These are phyloP conservation scores for Melaleuca alternifolia DNA, from an alignment of 345 rosid genomes.

Conservation along the genomic window DNA sequence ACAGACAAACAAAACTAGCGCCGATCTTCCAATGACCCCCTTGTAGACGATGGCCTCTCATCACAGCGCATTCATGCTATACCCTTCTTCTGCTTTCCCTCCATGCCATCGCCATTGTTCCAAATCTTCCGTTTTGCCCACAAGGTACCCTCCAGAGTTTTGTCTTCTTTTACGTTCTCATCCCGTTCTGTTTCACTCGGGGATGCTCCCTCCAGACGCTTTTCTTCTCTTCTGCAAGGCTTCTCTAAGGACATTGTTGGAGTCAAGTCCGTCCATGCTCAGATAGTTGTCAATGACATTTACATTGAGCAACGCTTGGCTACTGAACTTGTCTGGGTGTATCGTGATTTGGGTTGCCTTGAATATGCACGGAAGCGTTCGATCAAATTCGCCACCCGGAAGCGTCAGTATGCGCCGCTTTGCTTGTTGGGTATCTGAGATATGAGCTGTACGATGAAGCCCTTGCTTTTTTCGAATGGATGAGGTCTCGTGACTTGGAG, in stretches of 20 bases:
- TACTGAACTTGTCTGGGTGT: slow-evolving; percentile 1
- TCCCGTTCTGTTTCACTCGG: background rate
- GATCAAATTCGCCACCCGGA: slow-evolving; percentile 14
- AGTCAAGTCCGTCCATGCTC: slow-evolving; percentile 21
- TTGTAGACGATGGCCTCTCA: background rate
- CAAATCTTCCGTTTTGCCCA: background rate
- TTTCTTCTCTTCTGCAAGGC: background rate
- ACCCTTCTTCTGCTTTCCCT: background rate
- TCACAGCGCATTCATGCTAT: background rate
- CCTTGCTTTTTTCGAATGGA: slow-evolving; percentile 9
- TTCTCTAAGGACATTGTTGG: background rate
- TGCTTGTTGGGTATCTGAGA: slow-evolving; percentile 17
- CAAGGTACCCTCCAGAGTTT: background rate
- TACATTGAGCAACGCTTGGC: slow-evolving; percentile 5
- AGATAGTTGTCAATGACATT: slow-evolving; percentile 1
- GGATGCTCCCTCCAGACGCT: background rate
- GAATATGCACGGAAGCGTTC: slow-evolving; percentile 13
- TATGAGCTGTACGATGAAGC: slow-evolving; percentile 8
- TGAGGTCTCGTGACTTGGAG: slow-evolving; percentile 2
- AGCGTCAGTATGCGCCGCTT: slow-evolving; percentile 1
- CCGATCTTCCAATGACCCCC: background rate
- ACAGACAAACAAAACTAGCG: background rate
- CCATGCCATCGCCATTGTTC: background rate
- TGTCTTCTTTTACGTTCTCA: background rate
- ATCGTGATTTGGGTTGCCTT: slow-evolving; percentile 9